These are phyloP conservation scores for Eutypa lata DNA, from an alignment of 2,329 filamentous ascomycete species.

Conservation along the genomic window DNA sequence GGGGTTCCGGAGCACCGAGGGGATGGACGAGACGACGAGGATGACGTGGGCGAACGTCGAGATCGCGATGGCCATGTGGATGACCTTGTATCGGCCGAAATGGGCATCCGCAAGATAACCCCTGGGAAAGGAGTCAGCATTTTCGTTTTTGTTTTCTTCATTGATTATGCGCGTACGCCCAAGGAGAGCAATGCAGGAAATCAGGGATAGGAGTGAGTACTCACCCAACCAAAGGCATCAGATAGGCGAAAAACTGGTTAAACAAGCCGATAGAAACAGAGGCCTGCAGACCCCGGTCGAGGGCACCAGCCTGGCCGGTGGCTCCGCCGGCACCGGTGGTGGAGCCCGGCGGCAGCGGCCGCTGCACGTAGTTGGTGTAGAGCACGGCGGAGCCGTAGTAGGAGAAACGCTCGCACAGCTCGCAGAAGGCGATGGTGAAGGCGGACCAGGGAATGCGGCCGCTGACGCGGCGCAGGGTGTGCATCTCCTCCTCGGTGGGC, in stretches of 20 bases:
- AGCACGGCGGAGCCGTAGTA: constrained; percentile 72
- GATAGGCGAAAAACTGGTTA: constrained; percentile 61
- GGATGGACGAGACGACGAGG: constrained; percentile 63
- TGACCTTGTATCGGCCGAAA: constrained; percentile 70
- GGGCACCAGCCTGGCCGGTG: constrained; percentile 42
- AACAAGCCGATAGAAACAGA: constrained; percentile 47
- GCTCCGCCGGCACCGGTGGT: constrained; percentile 46
- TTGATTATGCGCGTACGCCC: too few relatives aligned
- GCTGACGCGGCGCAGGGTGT: constrained; percentile 60
- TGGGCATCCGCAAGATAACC: constrained; percentile 65
- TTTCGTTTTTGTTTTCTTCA: too few relatives aligned
- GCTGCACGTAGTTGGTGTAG: constrained; percentile 65
- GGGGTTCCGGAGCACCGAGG: constrained; percentile 55
- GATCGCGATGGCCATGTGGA: constrained; percentile 63
- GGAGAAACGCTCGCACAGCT: constrained; percentile 73
- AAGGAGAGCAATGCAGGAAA: too few relatives aligned
- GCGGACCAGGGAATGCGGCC: constrained; percentile 63
- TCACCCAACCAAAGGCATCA: constrained; percentile 56
- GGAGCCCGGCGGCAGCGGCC: constrained; percentile 50
- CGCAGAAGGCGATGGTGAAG: constrained; percentile 69
- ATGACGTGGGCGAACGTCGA: constrained; percentile 66
- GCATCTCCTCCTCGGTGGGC: constrained; percentile 61
- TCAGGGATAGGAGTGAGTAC: too few relatives aligned
- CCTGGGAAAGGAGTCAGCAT: constrained; percentile 28
- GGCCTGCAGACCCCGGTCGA: constrained; percentile 57